These are phyloP conservation scores for Linnemannia zychae DNA, from an alignment of 192 early-diverging fungal species.

Conservation along the genomic window DNA sequence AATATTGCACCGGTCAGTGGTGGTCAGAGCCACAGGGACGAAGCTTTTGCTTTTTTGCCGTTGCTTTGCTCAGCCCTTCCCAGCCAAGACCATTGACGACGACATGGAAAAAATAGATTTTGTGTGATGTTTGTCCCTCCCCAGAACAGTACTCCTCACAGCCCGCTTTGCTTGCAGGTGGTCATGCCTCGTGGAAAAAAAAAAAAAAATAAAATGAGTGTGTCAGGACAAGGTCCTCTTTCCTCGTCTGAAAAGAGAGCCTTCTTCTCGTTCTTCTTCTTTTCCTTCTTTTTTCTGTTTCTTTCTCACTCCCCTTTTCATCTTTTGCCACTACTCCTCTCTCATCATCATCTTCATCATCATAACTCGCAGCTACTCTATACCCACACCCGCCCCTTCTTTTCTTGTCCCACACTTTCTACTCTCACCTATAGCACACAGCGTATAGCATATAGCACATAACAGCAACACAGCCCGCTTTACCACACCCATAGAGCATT, in stretches of 20 bases:
- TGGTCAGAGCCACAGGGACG: background rate
- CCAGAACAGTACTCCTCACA: background rate
- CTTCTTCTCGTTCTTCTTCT: background rate
- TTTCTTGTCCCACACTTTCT: background rate
- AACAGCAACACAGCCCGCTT: background rate
- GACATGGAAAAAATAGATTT: constrained; percentile 3
- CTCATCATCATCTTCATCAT: background rate
- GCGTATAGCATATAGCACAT: no score
- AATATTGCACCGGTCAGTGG: background rate
- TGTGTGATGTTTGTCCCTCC: background rate
- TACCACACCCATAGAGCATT: background rate
- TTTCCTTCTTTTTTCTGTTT: background rate
- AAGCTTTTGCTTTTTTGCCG: no score
- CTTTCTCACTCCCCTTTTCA: background rate
- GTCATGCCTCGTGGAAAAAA: background rate
- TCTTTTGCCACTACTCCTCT: background rate
- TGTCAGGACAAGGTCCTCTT: background rate
- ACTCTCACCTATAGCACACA: background rate
- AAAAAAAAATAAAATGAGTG: background rate
- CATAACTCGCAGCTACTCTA: background rate
- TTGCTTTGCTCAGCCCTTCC: constrained; percentile 5
- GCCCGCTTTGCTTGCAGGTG: background rate
- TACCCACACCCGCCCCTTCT: background rate
- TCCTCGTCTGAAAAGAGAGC: no score
- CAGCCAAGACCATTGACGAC: constrained; percentile 7